Percentiles rank a stretch among this genome's conserved stretches.
These are phyloP conservation scores for Acmispon strigosus DNA, from an alignment of 306 rosid genomes.

Conservation along the genomic window DNA sequence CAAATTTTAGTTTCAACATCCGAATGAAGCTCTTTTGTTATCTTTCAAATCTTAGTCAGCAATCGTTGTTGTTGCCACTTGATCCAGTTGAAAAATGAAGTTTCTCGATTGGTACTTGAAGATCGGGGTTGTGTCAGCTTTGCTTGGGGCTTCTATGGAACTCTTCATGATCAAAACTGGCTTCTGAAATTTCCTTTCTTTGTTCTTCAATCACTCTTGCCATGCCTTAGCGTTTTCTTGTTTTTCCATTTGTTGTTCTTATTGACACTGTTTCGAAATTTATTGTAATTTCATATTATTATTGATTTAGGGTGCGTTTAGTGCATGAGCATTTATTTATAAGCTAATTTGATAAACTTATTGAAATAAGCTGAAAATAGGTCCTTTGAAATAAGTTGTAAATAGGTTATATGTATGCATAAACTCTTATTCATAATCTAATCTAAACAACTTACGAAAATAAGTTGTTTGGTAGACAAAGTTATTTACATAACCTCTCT, in stretches of 20 bases:
- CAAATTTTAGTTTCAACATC: background rate
- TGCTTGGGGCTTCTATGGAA: constrained; percentile 90
- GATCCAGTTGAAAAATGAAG: constrained; percentile 48
- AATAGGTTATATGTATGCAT: no score
- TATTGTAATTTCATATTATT: background rate
- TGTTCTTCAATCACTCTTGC: background rate
- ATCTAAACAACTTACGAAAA: no score
- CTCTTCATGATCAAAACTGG: constrained; percentile 84
- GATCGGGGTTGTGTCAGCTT: constrained; percentile 65
- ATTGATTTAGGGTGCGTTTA: no score
- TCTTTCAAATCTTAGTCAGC: background rate
- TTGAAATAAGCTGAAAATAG: no score
- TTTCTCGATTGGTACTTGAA: constrained; percentile 86
- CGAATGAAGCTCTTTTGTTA: background rate
- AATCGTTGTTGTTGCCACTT: background rate
- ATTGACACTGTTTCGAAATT: background rate
- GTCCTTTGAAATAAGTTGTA: no score
- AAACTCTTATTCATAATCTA: no score
- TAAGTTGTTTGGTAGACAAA: no score
- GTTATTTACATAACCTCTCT: no score
- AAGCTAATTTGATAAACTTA: no score
- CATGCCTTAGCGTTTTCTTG: background rate
- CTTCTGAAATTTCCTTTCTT: constrained; percentile 68
- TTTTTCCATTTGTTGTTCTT: background rate
- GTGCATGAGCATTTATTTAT: no score